These are phyloP conservation scores for Apiotrichum laibachii DNA, from an alignment of 1,284 basidiomycete species.

Conservation along the genomic window DNA sequence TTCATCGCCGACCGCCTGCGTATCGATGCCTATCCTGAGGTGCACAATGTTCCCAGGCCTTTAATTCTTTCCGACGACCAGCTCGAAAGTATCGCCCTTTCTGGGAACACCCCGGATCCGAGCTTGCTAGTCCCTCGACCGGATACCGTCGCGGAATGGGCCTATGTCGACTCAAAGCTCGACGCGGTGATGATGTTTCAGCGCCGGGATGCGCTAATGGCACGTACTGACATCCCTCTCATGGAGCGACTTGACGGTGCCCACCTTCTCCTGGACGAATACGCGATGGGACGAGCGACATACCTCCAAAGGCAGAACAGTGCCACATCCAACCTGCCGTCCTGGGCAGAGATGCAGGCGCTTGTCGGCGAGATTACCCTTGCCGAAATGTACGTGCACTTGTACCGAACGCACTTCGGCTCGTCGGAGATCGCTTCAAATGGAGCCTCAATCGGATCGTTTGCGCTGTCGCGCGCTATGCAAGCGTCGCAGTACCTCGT, in stretches of 20 bases:
- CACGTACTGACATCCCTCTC: conserved; percentile 1
- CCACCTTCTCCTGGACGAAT: not conserved
- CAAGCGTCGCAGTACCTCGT: not conserved
- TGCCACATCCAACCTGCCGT: not conserved
- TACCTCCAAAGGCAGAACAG: not conserved
- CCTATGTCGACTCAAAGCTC: conserved; percentile 7
- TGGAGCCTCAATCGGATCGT: not conserved
- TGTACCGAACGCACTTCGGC: conserved; percentile 2
- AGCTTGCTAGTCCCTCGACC: too few species aligned
- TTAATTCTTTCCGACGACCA: conserved; percentile 3
- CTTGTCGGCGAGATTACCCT: not conserved
- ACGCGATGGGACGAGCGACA: not conserved
- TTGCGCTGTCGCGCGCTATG: not conserved
- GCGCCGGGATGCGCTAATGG: not conserved
- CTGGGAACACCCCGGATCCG: too few species aligned
- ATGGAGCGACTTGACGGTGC: conserved; percentile 2
- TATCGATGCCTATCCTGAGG: not conserved
- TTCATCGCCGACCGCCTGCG: conserved; percentile 1
- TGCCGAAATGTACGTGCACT: conserved; percentile 1
- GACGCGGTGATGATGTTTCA: not conserved
- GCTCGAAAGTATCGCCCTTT: not conserved
- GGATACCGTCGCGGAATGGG: conserved; percentile 1
- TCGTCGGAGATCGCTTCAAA: not conserved
- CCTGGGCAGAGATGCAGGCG: conserved; percentile 6
- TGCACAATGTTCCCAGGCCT: conserved; percentile 6